Percentiles rank a stretch among this genome's conserved stretches.
Evolutionary conservation across 306 rosid genomes (phyloP).

Genomic region (Prosopis cineraria): DNA sequence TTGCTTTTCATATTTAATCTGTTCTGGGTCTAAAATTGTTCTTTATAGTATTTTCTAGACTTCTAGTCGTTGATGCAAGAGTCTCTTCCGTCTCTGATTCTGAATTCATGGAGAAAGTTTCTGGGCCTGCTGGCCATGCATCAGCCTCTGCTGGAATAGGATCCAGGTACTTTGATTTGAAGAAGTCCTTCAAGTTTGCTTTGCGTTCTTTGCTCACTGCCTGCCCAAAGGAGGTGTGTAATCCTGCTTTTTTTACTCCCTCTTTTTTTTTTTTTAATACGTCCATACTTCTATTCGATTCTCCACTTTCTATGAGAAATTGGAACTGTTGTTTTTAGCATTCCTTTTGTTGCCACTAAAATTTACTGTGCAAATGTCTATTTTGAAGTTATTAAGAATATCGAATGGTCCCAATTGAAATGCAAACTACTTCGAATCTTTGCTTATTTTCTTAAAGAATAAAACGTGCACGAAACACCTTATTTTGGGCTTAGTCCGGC

Average conservation of each 20-base stretch:
- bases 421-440: background rate
- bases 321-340: background rate
- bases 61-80: background rate
- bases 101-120: conserved; percentile 41
- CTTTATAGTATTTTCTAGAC: background rate
- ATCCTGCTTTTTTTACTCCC: background rate
- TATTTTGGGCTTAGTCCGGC: background rate
- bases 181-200: conserved; percentile 61
- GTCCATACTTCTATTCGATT: background rate
- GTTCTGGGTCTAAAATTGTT: background rate
- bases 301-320: background rate
- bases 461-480: background rate
- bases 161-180: conserved; percentile 53
- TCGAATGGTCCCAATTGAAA: background rate
- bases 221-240: conserved; percentile 59
- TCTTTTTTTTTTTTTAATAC: background rate
- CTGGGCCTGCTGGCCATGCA: conserved; percentile 11
- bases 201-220: conserved; percentile 59
- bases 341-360: background rate
- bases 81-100: background rate
- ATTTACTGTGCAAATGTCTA: conserved; percentile 5
- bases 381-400: background rate
- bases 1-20: background rate
- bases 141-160: conserved; percentile 45
- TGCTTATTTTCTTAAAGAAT: background rate